Evolutionary conservation across 805 yeast genomes (phyloP).

Genomic region (Yarrowia divulgata): DNA sequence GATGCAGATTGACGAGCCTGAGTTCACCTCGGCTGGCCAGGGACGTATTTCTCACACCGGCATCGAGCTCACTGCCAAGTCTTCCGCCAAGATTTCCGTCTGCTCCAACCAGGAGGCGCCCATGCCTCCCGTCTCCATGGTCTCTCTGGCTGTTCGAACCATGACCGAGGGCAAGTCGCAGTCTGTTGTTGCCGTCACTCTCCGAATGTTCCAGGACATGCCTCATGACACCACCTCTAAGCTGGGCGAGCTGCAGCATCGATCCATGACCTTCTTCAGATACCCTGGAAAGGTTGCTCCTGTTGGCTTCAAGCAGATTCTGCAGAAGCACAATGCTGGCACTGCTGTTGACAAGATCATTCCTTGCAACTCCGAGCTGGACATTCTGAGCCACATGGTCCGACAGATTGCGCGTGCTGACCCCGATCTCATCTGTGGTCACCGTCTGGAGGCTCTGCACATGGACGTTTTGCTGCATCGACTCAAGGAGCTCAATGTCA

Average conservation of each 20-base stretch:
- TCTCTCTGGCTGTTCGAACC: conserved; percentile 78
- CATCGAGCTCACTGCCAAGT: conserved; percentile 7
- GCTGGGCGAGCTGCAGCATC: conserved; percentile 53
- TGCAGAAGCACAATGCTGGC: conserved; percentile 50
- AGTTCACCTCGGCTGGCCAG: conserved; percentile 52
- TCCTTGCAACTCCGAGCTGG: conserved; percentile 27
- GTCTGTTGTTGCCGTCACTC: conserved; percentile 83
- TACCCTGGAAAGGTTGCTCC: conserved; percentile 75
- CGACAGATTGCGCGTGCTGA: conserved; percentile 83
- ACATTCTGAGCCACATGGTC: conserved; percentile 50
- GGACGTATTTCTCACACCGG: conserved; percentile 18
- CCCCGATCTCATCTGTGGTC: conserved; percentile 92
- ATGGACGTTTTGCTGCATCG: conserved; percentile 83
- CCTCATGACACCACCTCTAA: conserved; percentile 79
- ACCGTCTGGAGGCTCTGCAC: conserved; percentile 77
- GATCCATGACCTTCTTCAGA: conserved; percentile 69
- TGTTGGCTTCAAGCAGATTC: conserved; percentile 66
- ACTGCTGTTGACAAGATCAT: conserved; percentile 52
- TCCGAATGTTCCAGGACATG: conserved; percentile 71
- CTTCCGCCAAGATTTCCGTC: conserved; percentile 36
- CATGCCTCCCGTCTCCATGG: conserved; percentile 72
- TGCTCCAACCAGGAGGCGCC: conserved; percentile 47
- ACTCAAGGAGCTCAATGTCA: conserved; percentile 73
- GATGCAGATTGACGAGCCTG: conserved; percentile 75
- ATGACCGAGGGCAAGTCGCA: conserved; percentile 81